Base-by-base conservation (phyloP, 2,329 filamentous ascomycete genomes). In the Alternaria burnsii region DNA sequence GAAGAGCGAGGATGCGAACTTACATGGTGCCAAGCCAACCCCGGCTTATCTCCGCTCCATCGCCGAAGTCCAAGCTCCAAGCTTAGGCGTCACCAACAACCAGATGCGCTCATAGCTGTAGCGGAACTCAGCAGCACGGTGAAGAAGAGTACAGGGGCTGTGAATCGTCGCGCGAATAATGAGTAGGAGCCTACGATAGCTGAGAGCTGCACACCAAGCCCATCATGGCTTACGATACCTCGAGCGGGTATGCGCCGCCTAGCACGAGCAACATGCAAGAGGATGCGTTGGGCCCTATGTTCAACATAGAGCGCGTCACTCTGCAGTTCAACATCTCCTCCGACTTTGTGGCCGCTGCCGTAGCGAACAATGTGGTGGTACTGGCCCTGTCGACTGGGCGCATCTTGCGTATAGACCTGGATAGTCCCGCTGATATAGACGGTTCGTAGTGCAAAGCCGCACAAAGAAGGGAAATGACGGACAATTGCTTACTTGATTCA, bases 321-420 rank as follows among this genome's bases (percentile, higher is more conserved):
- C 88, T 98, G 65, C 92, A 95, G 78, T 99, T 99, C 84, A 91
- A 92, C 61, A 90, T 98, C 72, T 92, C 94, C 2, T 93, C 94
- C 67, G 92, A 97, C 79, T 98, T 99, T 76, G 95, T 97, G 48
- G 94, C 95, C 18, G 94, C 94, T 41, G 94, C 97, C 80, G 94
- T 98, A 57, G 94, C 94, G 66, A 98, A 99, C 80, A 97, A 99
- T 83, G 94, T 98, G 63, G 86, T 99, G 58, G 89, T 98, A 22
- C 85, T 99, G 52, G 95, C 95, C 41, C 86, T 99, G 38, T 94
- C 93, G 5, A 97, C 94, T 59, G 93, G 93, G 52, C 90, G 94
- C 70, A 95, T 99, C 66, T 83, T 99, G 61, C 89, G 95, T 62
- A 99, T 99, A 78, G 95, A 98, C 77, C 83, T 98, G 52, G 93